Percentiles rank a stretch among this genome's conserved stretches.
Conservation (phyloP, 176 grass and related monocot genomes). For the Dendrocalamus sinicus region DNA sequence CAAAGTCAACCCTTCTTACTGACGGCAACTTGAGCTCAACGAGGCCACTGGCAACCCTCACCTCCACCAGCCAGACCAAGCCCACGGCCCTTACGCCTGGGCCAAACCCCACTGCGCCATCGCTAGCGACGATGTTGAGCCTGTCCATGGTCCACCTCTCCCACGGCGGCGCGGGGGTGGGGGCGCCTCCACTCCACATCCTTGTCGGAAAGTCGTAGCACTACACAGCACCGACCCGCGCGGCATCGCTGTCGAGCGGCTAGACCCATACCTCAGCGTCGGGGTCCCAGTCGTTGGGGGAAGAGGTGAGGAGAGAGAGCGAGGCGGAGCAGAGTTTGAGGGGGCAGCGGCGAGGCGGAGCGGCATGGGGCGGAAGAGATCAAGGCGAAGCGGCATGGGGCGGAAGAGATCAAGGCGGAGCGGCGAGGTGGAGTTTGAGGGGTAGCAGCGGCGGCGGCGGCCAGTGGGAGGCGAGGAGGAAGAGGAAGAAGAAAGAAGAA, state of each 20-base stretch:
- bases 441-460: too few relatives aligned
- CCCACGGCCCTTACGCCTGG: conserved; percentile 64
- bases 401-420: too few relatives aligned
- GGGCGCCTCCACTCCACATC: conserved; percentile 55
- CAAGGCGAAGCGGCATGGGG: too few relatives aligned
- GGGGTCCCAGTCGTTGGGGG: conserved; percentile 73
- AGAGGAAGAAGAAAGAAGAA: too few relatives aligned
- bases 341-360: too few relatives aligned
- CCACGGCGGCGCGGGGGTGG: conserved; percentile 40
- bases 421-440: too few relatives aligned
- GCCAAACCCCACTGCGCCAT: conserved; percentile 33
- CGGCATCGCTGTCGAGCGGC: conserved; percentile 52
- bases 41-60: conserved; percentile 49
- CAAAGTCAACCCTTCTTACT: conserved; percentile 67
- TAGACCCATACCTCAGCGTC: conserved; percentile 61
- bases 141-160: conserved; percentile 64
- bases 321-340: too few relatives aligned
- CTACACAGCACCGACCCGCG: conserved; percentile 51
- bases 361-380: too few relatives aligned
- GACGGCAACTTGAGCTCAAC: conserved; percentile 66
- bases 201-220: conserved; percentile 74
- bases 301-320: too few relatives aligned
- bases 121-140: conserved; percentile 61
- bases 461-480: too few relatives aligned
- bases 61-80: conserved; percentile 71